Percentiles rank a stretch among this genome's conserved stretches.
Conservation (phyloP, 2,329 filamentous ascomycete species). For the Alternaria sp. region DNA sequence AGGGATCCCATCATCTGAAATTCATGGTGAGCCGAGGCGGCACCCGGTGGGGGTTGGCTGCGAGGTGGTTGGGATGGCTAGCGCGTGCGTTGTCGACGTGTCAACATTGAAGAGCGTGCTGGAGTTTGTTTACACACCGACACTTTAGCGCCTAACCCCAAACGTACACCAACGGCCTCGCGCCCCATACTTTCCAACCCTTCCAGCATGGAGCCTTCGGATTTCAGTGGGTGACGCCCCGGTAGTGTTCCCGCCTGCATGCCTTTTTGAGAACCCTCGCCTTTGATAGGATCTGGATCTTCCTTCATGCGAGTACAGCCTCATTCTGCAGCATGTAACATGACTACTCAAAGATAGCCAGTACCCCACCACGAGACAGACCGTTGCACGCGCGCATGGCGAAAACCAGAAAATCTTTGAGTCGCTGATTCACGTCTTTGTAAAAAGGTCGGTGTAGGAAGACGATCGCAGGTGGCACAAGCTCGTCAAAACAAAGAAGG, state of each 20-base stretch:
- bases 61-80: slow-evolving; percentile 3
- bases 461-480: background rate
- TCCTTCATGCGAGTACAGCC: slow-evolving; percentile 10
- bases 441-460: background rate
- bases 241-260: background rate
- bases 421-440: background rate
- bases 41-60: background rate
- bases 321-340: slow-evolving; percentile 2
- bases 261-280: slow-evolving; percentile 4
- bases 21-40: slow-evolving; percentile 1
- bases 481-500: background rate
- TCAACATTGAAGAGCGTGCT: slow-evolving; percentile 19
- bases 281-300: slow-evolving; percentile 8
- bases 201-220: background rate
- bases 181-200: slow-evolving; percentile 9
- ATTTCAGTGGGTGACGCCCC: background rate
- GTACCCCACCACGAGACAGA: background rate
- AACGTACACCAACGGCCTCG: slow-evolving; percentile 8
- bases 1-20: slow-evolving; percentile 16
- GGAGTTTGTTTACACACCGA: slow-evolving; percentile 27
- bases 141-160: slow-evolving; percentile 22
- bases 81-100: slow-evolving; percentile 31
- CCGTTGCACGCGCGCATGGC: slow-evolving; percentile 4
- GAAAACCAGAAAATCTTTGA: background rate
- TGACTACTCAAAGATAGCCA: background rate